These are phyloP conservation scores for Perkinsus chesapeaki DNA, from an alignment of 169 alveolate genomes.

Conservation along the genomic window DNA sequence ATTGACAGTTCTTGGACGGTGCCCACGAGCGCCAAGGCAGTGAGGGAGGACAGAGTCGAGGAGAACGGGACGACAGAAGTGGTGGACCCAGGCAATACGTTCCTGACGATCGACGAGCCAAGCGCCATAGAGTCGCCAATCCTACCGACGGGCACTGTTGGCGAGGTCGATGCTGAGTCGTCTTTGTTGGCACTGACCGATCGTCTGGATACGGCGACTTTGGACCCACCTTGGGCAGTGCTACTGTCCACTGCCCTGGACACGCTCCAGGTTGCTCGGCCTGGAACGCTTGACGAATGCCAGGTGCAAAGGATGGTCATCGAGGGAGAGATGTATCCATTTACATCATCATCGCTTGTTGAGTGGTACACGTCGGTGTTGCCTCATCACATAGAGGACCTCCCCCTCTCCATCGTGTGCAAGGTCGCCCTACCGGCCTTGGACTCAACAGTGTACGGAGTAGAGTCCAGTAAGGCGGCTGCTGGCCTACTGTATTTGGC, in stretches of 20 bases:
- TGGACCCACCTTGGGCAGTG: not conserved
- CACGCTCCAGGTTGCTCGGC: not conserved
- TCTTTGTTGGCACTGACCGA: not conserved
- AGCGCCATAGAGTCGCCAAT: too few relatives aligned
- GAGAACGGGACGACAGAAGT: too few relatives aligned
- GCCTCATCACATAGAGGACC: not conserved
- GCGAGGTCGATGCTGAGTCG: not conserved
- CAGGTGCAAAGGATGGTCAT: not conserved
- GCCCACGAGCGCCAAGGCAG: too few relatives aligned
- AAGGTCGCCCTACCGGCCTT: not conserved
- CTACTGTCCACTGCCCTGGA: not conserved
- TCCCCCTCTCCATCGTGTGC: not conserved
- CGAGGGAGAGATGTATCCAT: not conserved
- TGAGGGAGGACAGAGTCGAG: too few relatives aligned
- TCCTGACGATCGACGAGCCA: too few relatives aligned
- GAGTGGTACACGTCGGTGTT: not conserved
- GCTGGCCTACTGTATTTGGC: not conserved
- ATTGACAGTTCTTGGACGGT: too few relatives aligned
- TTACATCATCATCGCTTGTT: not conserved
- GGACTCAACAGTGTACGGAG: not conserved
- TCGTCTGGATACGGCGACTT: not conserved
- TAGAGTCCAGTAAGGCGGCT: not conserved
- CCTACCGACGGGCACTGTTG: not conserved
- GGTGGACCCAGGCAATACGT: too few relatives aligned
- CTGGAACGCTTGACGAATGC: not conserved